A percentile compares a stretch with the other conserved stretches of the same genome.
phyloP scores from a whole-genome alignment of 768 basidiomycete species.

The Boletellus emodensis region DNA sequence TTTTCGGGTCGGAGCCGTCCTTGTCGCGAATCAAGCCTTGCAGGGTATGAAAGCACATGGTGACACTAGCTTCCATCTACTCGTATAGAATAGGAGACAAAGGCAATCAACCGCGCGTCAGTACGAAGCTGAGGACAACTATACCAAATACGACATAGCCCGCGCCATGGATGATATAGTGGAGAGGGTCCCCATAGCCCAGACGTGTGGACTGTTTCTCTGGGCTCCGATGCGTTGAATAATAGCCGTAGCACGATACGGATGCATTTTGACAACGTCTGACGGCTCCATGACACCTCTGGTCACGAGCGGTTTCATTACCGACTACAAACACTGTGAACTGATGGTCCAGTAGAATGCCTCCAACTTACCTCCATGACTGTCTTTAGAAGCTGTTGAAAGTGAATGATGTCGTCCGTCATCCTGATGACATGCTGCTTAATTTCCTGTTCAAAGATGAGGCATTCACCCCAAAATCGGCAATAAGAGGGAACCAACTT shows the following conservation, averaged over 20 bases:
- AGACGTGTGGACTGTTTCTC: conserved; percentile 35
- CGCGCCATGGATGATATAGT: conserved; percentile 62
- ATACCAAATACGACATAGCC: conserved; percentile 85
- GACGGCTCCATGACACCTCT: conserved; percentile 44
- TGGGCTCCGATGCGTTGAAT: conserved; percentile 36
- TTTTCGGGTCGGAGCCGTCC: conserved; percentile 28
- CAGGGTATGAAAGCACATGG: conserved; percentile 71
- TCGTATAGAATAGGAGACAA: background rate
- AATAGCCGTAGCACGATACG: conserved; percentile 52
- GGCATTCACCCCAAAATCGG: background rate
- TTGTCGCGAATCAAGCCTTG: conserved; percentile 45
- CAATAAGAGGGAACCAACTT: conserved; percentile 44
- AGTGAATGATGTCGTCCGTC: conserved; percentile 56
- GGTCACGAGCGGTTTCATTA: conserved; percentile 33
- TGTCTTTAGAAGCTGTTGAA: conserved; percentile 63
- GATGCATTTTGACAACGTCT: conserved; percentile 64
- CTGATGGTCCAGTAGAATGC: background rate
- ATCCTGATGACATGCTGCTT: conserved; percentile 76
- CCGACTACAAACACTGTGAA: conserved; percentile 25
- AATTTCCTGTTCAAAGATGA: conserved; percentile 47
- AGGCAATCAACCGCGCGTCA: background rate
- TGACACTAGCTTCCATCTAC: conserved; percentile 79
- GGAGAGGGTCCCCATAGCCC: conserved; percentile 49
- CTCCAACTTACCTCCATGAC: conserved; percentile 64
- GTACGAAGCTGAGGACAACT: conserved; percentile 18